Evolutionary conservation across 2,329 filamentous ascomycete species (phyloP).

Genomic region (Parastagonospora avenae): DNA sequence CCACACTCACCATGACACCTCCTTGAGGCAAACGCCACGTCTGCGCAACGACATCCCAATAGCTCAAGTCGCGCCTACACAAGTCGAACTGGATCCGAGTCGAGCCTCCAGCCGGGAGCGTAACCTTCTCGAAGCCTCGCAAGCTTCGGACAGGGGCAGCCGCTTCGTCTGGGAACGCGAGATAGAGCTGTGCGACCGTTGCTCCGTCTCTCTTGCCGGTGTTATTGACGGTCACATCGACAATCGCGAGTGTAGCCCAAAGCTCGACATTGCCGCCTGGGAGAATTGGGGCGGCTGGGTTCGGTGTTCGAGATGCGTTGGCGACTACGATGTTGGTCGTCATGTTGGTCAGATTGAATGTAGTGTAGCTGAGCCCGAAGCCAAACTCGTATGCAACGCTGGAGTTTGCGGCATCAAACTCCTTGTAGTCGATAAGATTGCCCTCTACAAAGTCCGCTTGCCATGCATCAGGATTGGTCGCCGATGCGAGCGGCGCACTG

Average conservation of each 20-base stretch:
- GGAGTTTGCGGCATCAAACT: constrained; percentile 51
- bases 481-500: constrained; percentile 37
- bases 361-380: constrained; percentile 47
- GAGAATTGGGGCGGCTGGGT: constrained; percentile 17
- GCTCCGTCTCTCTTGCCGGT: constrained; percentile 55
- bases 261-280: constrained; percentile 62
- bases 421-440: constrained; percentile 60
- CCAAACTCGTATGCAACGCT: constrained; percentile 44
- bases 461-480: constrained; percentile 47
- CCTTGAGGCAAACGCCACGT: constrained; percentile 48
- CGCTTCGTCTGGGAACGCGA: constrained; percentile 50
- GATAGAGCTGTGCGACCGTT: constrained; percentile 62
- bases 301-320: constrained; percentile 22
- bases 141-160: constrained; percentile 47
- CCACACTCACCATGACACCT: constrained; percentile 24
- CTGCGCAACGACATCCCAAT: constrained; percentile 54
- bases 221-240: constrained; percentile 58
- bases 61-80: constrained; percentile 55
- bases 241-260: constrained; percentile 57
- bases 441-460: constrained; percentile 59
- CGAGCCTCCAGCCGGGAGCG: constrained; percentile 50
- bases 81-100: constrained; percentile 53
- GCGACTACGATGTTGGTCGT: constrained; percentile 10
- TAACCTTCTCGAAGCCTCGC: constrained; percentile 57
- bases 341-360: constrained; percentile 35